Evolutionary conservation across 2,329 filamentous ascomycete genomes (phyloP).

Genomic region (Colletotrichum orchidophilum): DNA sequence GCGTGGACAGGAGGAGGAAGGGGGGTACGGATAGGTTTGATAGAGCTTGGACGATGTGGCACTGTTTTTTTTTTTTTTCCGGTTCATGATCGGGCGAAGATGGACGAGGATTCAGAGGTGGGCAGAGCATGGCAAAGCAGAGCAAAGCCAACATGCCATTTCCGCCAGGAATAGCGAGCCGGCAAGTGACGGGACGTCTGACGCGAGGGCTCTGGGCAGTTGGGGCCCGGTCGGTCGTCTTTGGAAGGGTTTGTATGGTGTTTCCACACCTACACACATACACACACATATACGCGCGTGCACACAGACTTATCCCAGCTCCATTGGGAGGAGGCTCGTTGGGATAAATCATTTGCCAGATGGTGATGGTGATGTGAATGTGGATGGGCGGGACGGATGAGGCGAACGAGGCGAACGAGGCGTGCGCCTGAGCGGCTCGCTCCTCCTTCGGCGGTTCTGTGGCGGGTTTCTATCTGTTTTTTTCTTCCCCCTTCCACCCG

Average conservation of each 20-base stretch:
- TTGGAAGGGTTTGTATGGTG: background rate
- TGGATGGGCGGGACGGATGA: background rate
- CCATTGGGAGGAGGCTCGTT: background rate
- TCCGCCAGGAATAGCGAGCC: background rate
- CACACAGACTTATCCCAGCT: too few species aligned
- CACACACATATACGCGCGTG: too few species aligned
- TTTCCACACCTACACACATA: background rate
- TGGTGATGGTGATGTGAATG: background rate
- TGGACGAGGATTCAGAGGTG: background rate
- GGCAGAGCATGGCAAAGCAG: background rate
- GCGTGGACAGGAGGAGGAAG: background rate
- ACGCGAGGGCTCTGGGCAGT: background rate
- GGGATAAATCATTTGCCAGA: background rate
- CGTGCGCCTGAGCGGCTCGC: too few species aligned
- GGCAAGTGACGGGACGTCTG: background rate
- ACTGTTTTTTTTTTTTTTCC: background rate
- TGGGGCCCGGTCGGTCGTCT: background rate
- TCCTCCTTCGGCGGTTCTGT: background rate
- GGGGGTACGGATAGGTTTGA: background rate
- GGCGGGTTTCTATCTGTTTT: background rate
- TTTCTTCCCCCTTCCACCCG: too few species aligned
- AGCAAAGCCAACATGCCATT: background rate
- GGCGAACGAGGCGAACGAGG: background rate
- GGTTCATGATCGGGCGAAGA: constrained; percentile 6
- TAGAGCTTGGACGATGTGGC: background rate